A percentile compares a stretch with the other conserved stretches of the same genome.
Evolutionary conservation across 768 basidiomycete species (phyloP).

Genomic region (Clathrus columnatus): DNA sequence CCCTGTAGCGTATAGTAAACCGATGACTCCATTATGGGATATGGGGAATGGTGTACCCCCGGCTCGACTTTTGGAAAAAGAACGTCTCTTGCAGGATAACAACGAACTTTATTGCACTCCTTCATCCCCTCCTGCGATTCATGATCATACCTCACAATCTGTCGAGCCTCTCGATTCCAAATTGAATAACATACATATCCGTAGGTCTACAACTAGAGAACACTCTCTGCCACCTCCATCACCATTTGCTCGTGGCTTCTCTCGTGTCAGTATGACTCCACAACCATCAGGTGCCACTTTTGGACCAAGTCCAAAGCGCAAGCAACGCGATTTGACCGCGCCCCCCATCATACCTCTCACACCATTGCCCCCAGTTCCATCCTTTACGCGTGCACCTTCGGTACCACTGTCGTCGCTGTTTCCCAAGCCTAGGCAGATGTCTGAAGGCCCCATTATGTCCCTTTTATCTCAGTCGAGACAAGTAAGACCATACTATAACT

Average conservation of each 20-base stretch:
- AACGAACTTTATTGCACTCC: background rate
- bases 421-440: background rate
- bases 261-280: slow-evolving; percentile 64
- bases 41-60: background rate
- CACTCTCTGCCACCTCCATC: slow-evolving; percentile 40
- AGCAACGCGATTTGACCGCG: slow-evolving; percentile 45
- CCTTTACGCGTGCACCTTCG: slow-evolving; percentile 6
- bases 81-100: slow-evolving; percentile 12
- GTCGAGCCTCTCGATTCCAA: slow-evolving; percentile 6
- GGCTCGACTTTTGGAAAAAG: background rate
- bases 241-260: slow-evolving; percentile 29
- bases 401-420: background rate
- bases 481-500: too few relatives aligned
- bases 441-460: background rate
- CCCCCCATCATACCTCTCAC: slow-evolving; percentile 38
- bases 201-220: slow-evolving; percentile 24
- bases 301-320: slow-evolving; percentile 24
- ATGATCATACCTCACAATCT: slow-evolving; percentile 21
- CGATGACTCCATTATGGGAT: background rate
- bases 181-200: background rate
- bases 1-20: background rate
- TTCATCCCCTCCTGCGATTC: slow-evolving; percentile 13
- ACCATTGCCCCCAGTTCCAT: background rate
- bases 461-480: background rate
- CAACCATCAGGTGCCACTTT: slow-evolving; percentile 37